Percentiles rank a stretch among this genome's conserved stretches.
Evolutionary conservation across 1,139 yeast genomes (phyloP).

Genomic region (Chernovozyma sophiae-reginae): DNA sequence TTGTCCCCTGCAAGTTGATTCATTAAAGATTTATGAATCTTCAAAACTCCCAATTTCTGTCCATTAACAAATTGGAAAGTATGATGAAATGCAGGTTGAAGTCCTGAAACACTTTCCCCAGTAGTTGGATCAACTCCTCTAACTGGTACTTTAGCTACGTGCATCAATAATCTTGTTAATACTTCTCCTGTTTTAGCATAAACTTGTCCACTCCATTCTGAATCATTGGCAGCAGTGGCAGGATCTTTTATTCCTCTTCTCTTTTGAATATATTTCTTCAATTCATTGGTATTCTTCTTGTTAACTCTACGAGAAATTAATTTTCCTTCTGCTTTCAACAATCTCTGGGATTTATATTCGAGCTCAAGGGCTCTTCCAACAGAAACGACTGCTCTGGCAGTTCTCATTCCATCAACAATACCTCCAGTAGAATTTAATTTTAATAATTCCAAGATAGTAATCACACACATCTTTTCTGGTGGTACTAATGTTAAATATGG

Average conservation of each 20-base stretch:
- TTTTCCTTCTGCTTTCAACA: slow-evolving; percentile 53
- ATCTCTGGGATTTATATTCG: slow-evolving; percentile 70
- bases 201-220: slow-evolving; percentile 48
- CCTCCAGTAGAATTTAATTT: slow-evolving; percentile 76
- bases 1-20: slow-evolving; percentile 66
- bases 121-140: slow-evolving; percentile 76
- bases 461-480: slow-evolving; percentile 79
- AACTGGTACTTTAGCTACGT: slow-evolving; percentile 79
- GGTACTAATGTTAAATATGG: slow-evolving; percentile 71
- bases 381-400: slow-evolving; percentile 74
- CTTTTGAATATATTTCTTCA: slow-evolving; percentile 33
- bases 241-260: slow-evolving; percentile 21
- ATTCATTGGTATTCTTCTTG: slow-evolving; percentile 32
- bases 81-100: slow-evolving; percentile 89
- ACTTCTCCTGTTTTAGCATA: slow-evolving; percentile 83
- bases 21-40: slow-evolving; percentile 66
- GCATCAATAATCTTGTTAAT: slow-evolving; percentile 67
- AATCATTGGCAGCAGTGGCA: slow-evolving; percentile 3
- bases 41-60: slow-evolving; percentile 75
- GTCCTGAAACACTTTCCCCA: slow-evolving; percentile 58
- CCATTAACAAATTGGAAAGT: slow-evolving; percentile 80
- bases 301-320: slow-evolving; percentile 10
- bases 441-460: slow-evolving; percentile 77
- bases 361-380: slow-evolving; percentile 84
- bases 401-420: slow-evolving; percentile 77